These are phyloP conservation scores for Globisporangium apiculatum DNA, from an alignment of 352 stramenopile species.

Conservation along the genomic window DNA sequence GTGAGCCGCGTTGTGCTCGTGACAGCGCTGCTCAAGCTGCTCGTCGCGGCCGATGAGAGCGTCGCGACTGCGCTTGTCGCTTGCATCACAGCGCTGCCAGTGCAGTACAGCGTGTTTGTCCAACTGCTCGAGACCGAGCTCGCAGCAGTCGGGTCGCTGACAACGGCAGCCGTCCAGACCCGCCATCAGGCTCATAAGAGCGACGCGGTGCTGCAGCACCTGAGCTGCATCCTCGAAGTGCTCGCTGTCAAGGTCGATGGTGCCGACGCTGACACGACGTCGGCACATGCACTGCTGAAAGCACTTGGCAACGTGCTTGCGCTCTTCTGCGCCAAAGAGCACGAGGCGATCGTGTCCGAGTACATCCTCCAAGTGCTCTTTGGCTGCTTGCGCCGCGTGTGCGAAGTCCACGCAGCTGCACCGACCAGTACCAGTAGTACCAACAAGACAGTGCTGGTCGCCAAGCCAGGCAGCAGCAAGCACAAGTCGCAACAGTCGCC, in stretches of 20 bases:
- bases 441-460: background rate
- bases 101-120: slow-evolving; percentile 49
- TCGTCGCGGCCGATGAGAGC: slow-evolving; percentile 52
- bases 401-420: slow-evolving; percentile 27
- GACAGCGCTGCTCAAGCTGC: slow-evolving; percentile 36
- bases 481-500: background rate
- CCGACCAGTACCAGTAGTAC: background rate
- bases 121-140: slow-evolving; percentile 44
- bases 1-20: slow-evolving; percentile 43
- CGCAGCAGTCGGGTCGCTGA: background rate
- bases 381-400: slow-evolving; percentile 64
- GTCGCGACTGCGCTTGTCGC: slow-evolving; percentile 51
- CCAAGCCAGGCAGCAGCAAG: slow-evolving; percentile 11
- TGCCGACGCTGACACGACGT: slow-evolving; percentile 18
- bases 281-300: slow-evolving; percentile 33
- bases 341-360: slow-evolving; percentile 55
- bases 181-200: background rate
- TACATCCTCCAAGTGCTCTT: slow-evolving; percentile 82
- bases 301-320: slow-evolving; percentile 49
- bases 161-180: background rate
- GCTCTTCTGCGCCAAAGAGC: slow-evolving; percentile 43
- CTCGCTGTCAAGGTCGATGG: slow-evolving; percentile 63
- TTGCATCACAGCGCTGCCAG: slow-evolving; percentile 41
- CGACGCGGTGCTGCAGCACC: slow-evolving; percentile 27
- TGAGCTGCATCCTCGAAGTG: slow-evolving; percentile 77